Evolutionary conservation across 73 alveolate species (phyloP), one percentile per base, ranked within the genome.

Genomic region (Strombidium stylifer): DNA sequence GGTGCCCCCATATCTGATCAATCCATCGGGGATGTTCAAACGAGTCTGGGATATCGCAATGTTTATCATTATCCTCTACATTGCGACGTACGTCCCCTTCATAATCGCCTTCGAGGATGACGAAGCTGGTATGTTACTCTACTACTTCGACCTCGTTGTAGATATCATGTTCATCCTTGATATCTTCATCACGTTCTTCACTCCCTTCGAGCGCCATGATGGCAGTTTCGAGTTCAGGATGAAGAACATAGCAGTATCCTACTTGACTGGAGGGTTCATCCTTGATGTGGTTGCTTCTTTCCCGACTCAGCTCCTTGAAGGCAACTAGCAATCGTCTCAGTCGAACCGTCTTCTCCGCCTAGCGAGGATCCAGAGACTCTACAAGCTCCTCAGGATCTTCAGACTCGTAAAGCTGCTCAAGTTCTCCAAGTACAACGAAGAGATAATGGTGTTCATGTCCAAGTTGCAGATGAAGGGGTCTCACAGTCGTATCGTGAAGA

Each of bases 281-380:
- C 65, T 69, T 14, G 82, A 69, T 34, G 31, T 54, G 3, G 51
- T 69, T 5, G 82, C 82, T 25, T 27, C 52, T 10, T 69, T 14
- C n/a, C n/a, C n/a, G n/a, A 37, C 41, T 52, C 51, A 47, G 19
- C 42, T 8, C 21, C 61, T 20, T 50, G 73, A 56, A 47, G 50
- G 14, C 4, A 6, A 24, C 54, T 42, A 26, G 80, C 53, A 23
- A 35, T 50, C 44, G 26, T 28, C n/a, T n/a, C 24, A 11, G 21
- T 75, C 51, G 35, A 50, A 65, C 52, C 48, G 50, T 35, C 28
- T 75, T 16, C 40, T 67, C 1, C 67, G 88, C 48, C 23, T 77
- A 21, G 83, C 84, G 4, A 69, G 83, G 47, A 28, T 77, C 23
- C 84, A 83, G 5, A 51, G 89, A 44, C 36, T 77, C 14, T 77